Conservation (phyloP, 495 filamentous ascomycete species). For the Aspergillus diversus region DNA sequence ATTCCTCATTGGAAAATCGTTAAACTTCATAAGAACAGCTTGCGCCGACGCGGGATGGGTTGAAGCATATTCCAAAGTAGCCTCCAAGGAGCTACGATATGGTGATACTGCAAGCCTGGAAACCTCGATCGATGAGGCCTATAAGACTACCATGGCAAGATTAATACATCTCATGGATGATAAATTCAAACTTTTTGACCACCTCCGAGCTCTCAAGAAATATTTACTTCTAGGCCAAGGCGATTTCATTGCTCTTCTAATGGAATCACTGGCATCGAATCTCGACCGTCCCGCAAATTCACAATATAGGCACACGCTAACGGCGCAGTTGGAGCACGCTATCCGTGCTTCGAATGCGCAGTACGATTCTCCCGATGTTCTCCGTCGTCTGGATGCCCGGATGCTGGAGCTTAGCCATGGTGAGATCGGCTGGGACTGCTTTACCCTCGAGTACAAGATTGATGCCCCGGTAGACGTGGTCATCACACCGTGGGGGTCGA, state of each 20-base stretch:
- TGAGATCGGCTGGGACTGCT: conserved; percentile 99
- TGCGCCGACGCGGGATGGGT: conserved; percentile 96
- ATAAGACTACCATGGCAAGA: conserved; percentile 95
- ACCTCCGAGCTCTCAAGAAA: conserved; percentile 88
- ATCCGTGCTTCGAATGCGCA: conserved; percentile 97
- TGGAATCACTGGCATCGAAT: conserved; percentile 92
- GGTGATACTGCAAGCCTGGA: conserved; percentile 92
- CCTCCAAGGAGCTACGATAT: conserved; percentile 90
- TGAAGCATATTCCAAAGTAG: conserved; percentile 90
- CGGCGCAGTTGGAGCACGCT: conserved; percentile 95
- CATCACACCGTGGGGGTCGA: conserved; percentile 90
- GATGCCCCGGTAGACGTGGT: conserved; percentile 97
- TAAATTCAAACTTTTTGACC: conserved; percentile 92
- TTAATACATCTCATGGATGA: conserved; percentile 92
- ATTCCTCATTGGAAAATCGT: conserved; percentile 93
- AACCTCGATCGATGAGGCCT: conserved; percentile 92
- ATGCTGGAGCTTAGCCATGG: conserved; percentile 95
- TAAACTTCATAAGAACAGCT: conserved; percentile 97
- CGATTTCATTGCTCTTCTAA: conserved; percentile 95
- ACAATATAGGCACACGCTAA: conserved; percentile 93
- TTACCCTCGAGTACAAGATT: conserved; percentile 98
- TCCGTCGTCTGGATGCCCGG: conserved; percentile 89
- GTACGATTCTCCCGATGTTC: conserved; percentile 89
- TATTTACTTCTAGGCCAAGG: conserved; percentile 95
- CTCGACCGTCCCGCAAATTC: conserved; percentile 94